Conservation (phyloP, 495 filamentous ascomycete genomes). For the Paragyromitra xinjiangensis region DNA sequence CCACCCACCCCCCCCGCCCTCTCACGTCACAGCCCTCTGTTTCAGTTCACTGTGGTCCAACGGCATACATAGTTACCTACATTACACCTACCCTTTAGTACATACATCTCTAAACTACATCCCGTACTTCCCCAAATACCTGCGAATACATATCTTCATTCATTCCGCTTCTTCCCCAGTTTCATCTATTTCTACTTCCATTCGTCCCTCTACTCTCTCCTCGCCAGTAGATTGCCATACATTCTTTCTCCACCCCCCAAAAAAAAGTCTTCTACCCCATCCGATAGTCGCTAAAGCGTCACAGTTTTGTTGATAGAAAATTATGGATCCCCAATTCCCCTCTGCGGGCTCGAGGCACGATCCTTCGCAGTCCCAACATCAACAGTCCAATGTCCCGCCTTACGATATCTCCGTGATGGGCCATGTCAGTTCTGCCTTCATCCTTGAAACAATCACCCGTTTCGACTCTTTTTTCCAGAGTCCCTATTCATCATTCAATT, state of each 20-base stretch:
- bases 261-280: constrained; percentile 12
- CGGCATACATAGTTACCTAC: constrained; percentile 35
- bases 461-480: constrained; percentile 51
- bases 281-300: constrained; percentile 45
- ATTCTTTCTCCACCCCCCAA: constrained; percentile 10
- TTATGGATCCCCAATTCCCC: constrained; percentile 56
- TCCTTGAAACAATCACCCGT: constrained; percentile 55
- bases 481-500: constrained; percentile 43
- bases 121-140: constrained; percentile 43
- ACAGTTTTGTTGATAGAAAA: constrained; percentile 54
- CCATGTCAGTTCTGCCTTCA: constrained; percentile 56
- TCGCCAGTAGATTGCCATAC: constrained; percentile 49
- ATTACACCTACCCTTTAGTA: constrained; percentile 35
- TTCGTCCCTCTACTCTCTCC: constrained; percentile 46
- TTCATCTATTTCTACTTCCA: constrained; percentile 56
- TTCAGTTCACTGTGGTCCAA: constrained; percentile 39
- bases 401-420: constrained; percentile 58
- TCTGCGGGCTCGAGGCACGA: constrained; percentile 56
- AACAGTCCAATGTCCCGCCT: constrained; percentile 55
- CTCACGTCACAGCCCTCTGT: constrained; percentile 49
- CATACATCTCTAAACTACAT: constrained; percentile 39
- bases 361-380: constrained; percentile 57
- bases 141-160: constrained; percentile 52
- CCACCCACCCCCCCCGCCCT: constrained; percentile 10
- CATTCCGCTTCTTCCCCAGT: constrained; percentile 53